Evolutionary conservation across 352 stramenopile species (phyloP).

Genomic region (Paralagenidium karlingii): DNA sequence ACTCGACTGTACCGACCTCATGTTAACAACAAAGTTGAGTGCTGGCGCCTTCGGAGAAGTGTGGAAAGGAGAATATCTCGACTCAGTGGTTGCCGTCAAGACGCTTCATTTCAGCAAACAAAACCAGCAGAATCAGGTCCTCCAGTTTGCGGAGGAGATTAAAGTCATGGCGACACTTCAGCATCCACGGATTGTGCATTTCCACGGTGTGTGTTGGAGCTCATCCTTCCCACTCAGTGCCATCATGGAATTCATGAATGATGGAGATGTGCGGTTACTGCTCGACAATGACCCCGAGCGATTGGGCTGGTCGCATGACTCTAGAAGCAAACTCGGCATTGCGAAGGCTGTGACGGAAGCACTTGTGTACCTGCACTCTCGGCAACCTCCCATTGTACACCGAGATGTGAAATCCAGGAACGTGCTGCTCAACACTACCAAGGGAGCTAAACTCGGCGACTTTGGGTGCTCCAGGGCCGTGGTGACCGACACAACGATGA

Average conservation of each 20-base stretch:
- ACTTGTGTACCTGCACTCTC: conserved; percentile 31
- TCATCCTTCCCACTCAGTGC: conserved; percentile 25
- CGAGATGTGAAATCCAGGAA: conserved; percentile 39
- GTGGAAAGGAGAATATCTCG: conserved; percentile 11
- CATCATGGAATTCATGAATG: conserved; percentile 28
- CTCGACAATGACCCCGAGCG: conserved; percentile 11
- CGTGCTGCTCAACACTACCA: conserved; percentile 15
- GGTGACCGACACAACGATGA: conserved; percentile 2
- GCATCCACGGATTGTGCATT: conserved; percentile 21
- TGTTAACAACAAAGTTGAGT: too few species aligned
- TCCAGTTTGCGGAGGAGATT: conserved; percentile 22
- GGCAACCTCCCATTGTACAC: conserved; percentile 21
- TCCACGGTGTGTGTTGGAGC: conserved; percentile 24
- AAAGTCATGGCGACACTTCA: conserved; percentile 13
- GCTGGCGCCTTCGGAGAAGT: conserved; percentile 44
- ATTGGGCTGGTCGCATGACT: conserved; percentile 29
- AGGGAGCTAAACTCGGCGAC: conserved; percentile 25
- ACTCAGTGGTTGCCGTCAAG: conserved; percentile 11
- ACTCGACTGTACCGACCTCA: too few species aligned
- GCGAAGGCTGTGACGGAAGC: conserved; percentile 26
- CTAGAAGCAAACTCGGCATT: conserved; percentile 24
- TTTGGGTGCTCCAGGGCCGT: conserved; percentile 11
- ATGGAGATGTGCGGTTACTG: conserved; percentile 20
- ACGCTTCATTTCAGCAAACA: conserved; percentile 8
- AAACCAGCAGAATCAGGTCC: conserved; percentile 7